A percentile compares a stretch with the other conserved stretches of the same genome.
Evolutionary conservation across 768 basidiomycete species (phyloP).

Genomic region (Termitomyces sp.): DNA sequence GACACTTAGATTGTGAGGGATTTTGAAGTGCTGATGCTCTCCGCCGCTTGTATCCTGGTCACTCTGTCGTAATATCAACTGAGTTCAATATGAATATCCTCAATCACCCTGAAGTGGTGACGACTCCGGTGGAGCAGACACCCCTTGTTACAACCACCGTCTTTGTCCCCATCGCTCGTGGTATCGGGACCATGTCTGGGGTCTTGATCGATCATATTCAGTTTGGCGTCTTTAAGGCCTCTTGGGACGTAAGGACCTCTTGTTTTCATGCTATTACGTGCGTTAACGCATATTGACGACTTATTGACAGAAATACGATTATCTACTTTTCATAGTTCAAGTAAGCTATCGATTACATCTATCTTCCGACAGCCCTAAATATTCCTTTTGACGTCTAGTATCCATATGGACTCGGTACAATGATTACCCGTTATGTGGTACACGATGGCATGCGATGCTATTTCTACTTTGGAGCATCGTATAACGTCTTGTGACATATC

Average conservation of each 20-base stretch:
- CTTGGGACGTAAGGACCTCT: constrained; percentile 49
- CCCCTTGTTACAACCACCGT: constrained; percentile 44
- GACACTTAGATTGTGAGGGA: background rate
- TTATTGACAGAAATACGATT: constrained; percentile 45
- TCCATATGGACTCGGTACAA: constrained; percentile 22
- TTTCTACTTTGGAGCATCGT: background rate
- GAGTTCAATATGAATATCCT: constrained; percentile 44
- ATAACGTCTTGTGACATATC: background rate
- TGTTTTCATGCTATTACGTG: background rate
- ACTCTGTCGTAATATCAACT: constrained; percentile 51
- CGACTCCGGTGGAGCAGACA: constrained; percentile 40
- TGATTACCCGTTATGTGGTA: constrained; percentile 43
- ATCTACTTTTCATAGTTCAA: constrained; percentile 45
- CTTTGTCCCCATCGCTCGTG: constrained; percentile 46
- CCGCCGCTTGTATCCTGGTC: constrained; percentile 53
- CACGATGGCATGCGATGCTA: constrained; percentile 42
- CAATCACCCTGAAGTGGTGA: constrained; percentile 42
- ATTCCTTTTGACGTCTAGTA: constrained; percentile 17
- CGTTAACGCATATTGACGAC: background rate
- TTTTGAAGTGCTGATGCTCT: constrained; percentile 37
- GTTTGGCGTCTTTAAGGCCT: constrained; percentile 48
- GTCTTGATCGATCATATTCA: constrained; percentile 44
- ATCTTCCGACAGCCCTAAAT: constrained; percentile 1
- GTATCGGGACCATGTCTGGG: constrained; percentile 40
- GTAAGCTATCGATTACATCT: constrained; percentile 27